Base-by-base conservation (phyloP, 768 basidiomycete genomes). In the Lactarius deliciosus region DNA sequence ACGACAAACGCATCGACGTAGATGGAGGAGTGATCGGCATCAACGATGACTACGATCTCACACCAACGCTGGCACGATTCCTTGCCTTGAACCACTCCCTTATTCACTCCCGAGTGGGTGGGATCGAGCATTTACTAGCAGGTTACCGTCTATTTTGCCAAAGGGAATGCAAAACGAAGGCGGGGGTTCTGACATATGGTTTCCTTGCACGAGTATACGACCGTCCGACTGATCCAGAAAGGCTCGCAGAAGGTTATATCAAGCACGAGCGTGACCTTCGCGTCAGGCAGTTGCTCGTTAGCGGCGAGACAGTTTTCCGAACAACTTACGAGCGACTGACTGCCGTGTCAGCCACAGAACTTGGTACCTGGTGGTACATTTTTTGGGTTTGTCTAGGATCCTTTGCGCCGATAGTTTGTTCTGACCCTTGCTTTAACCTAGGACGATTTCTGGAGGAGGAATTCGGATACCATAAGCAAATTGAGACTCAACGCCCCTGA, bases 371-470 rank as follows among this genome's bases (percentile, higher is more conserved):
- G 87, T 93, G 91, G 91, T 91, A 88, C 70, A 79, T 91, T 15
- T 85, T 90, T 69, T 92, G 88, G 88, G 90, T 90, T 59, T 70
- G 83, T 73, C 13, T 34, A n/a, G 20, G 18, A 28, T 57, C 11
- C 55, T 20, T 38, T 34, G 5, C n/a, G 6, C 18, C 22, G 3
- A 5, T 34, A 7, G 28, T 22, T 4, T 28, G 3, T 22, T 36
- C 57, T 66, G 13, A 66, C 18, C 18, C n/a, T 22, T 18, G 36
- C 43, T 61, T 10, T n/a, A 60, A 25, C 43, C 22, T 64, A 89
- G 89, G 90, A 92, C 72, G 90, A 91, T 73, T 73, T 90, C 8
- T 92, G 89, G 89, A 79, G 89, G 68, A 79, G 89, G 62, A 91
- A 92, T 72, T 74, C 84, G 70, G 80, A 82, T 54, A 84, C 86